Evolutionary conservation across 2,329 filamentous ascomycete species (phyloP).

Genomic region (Cercospora zeae-maydis): DNA sequence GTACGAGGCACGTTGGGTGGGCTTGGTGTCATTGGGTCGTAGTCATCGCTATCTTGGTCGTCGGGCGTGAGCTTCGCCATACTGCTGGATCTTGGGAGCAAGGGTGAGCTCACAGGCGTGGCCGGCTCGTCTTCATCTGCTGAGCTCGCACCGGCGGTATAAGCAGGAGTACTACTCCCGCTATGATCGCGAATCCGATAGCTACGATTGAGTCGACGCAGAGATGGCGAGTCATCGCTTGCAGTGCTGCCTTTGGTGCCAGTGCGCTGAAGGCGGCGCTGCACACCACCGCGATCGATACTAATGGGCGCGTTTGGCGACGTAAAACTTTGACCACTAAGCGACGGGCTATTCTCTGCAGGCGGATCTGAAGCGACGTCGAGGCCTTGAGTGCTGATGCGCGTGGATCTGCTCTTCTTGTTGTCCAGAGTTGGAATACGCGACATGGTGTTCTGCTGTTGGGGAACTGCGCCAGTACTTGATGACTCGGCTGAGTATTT

Average conservation of each 20-base stretch:
- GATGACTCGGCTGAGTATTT: background rate
- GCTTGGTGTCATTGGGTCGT: background rate
- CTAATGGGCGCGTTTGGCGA: conserved; percentile 27
- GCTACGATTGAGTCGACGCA: background rate
- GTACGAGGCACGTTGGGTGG: conserved; percentile 3
- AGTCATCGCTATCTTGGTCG: background rate
- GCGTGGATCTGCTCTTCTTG: conserved; percentile 27
- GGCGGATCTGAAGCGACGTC: background rate
- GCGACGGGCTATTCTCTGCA: conserved; percentile 7
- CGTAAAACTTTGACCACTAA: conserved; percentile 7
- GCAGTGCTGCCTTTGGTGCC: conserved; percentile 19
- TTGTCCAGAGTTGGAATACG: conserved; percentile 30
- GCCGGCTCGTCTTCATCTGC: conserved; percentile 28
- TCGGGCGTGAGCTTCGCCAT: conserved; percentile 2
- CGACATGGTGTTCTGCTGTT: conserved; percentile 24
- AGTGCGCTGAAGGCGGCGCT: conserved; percentile 23
- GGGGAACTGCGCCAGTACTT: background rate
- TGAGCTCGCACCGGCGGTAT: conserved; percentile 22
- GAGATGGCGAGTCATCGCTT: conserved; percentile 13
- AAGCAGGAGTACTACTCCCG: conserved; percentile 25
- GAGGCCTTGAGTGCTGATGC: conserved; percentile 21
- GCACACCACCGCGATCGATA: conserved; percentile 28
- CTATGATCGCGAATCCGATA: conserved; percentile 14
- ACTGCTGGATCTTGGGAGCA: background rate
- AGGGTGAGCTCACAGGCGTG: conserved; percentile 22